Evolutionary conservation across 2,329 filamentous ascomycete species (phyloP).

Genomic region (Trichoderma brevicompactum): DNA sequence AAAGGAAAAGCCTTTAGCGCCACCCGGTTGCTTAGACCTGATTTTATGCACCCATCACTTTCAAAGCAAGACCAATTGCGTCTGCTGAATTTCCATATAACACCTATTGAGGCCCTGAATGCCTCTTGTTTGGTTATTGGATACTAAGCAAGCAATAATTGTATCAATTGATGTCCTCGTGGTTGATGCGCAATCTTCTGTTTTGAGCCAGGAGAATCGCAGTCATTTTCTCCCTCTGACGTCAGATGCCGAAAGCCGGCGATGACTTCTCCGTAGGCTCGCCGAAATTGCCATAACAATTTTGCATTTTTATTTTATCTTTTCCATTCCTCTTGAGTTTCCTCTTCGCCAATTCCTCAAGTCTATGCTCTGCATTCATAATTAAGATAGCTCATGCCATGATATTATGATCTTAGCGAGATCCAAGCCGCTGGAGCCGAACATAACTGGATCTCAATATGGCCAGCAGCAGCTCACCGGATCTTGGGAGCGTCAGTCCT

Average conservation of each 20-base stretch:
- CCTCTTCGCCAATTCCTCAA: background rate
- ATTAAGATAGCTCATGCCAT: background rate
- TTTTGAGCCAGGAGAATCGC: background rate
- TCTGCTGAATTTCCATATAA: background rate
- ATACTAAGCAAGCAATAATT: background rate
- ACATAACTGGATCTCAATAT: conserved; percentile 1
- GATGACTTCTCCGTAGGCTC: background rate
- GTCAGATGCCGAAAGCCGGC: conserved; percentile 26
- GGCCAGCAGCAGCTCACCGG: background rate
- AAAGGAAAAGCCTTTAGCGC: conserved; percentile 12
- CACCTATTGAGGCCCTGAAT: background rate
- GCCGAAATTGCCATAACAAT: conserved; percentile 3
- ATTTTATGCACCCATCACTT: background rate
- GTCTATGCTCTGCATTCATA: no score
- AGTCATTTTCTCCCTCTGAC: background rate
- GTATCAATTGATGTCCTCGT: background rate
- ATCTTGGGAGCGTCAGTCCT: background rate
- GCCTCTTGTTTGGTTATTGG: background rate
- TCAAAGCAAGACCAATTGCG: conserved; percentile 11
- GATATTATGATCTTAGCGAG: background rate
- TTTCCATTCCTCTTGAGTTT: no score
- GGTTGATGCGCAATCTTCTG: background rate
- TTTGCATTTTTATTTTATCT: background rate
- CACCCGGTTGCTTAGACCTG: background rate
- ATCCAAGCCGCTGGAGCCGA: background rate